These are phyloP conservation scores for Otatea glauca DNA, from an alignment of 176 grass and related monocot species.

Conservation along the genomic window DNA sequence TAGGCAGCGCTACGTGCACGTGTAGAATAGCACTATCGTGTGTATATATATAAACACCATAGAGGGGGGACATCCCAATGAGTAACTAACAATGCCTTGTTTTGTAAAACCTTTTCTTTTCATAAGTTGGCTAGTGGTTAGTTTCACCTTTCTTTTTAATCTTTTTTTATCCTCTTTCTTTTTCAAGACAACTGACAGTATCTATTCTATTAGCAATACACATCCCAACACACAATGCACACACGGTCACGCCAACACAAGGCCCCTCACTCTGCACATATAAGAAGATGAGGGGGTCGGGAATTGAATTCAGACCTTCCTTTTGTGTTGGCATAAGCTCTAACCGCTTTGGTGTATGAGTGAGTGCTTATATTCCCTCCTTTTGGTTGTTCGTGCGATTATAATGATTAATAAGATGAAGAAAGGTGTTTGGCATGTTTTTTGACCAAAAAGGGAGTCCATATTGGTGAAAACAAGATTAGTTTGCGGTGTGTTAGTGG, in stretches of 20 bases:
- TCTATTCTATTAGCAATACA: no score
- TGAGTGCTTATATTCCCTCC: not conserved
- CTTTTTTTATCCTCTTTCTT: no score
- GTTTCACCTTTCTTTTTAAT: no score
- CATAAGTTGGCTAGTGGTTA: no score
- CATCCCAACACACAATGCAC: no score
- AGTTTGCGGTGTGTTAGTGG: constrained; percentile 38
- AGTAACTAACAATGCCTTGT: not conserved
- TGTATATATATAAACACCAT: no score
- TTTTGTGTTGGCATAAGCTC: not conserved
- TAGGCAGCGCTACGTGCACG: no score
- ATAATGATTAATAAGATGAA: constrained; percentile 11
- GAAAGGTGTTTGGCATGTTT: constrained; percentile 23
- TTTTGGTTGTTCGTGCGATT: not conserved
- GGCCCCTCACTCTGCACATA: no score
- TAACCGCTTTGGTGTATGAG: not conserved
- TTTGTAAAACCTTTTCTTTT: no score
- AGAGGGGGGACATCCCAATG: not conserved
- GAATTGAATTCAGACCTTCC: not conserved
- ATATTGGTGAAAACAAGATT: constrained; percentile 37
- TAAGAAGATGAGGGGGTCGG: not conserved
- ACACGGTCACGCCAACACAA: no score
- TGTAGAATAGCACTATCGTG: no score
- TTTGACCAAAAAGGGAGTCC: constrained; percentile 43
- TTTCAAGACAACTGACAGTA: no score